Percentiles rank a stretch among this genome's conserved stretches.
Evolutionary conservation across 495 filamentous ascomycete genomes (phyloP).

Genomic region (Penicillium arizonense): DNA sequence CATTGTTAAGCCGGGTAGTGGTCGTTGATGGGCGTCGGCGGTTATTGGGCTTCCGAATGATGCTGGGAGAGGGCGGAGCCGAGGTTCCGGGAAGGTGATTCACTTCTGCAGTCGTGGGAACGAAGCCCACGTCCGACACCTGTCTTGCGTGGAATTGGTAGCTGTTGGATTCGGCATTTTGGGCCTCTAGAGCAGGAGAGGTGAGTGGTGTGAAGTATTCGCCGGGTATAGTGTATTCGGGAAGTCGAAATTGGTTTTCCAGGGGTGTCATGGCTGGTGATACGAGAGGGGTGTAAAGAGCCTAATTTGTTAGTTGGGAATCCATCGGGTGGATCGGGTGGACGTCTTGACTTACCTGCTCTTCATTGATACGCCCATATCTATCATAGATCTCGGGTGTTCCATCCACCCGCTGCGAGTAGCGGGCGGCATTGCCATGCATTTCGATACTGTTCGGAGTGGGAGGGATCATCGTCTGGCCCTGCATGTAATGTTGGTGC

Average conservation of each 20-base stretch:
- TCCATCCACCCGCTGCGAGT: slow-evolving; percentile 60
- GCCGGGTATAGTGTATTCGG: slow-evolving; percentile 79
- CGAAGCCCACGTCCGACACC: slow-evolving; percentile 39
- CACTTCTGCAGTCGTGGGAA: slow-evolving; percentile 48
- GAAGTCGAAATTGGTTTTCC: slow-evolving; percentile 77
- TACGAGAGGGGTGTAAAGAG: slow-evolving; percentile 89
- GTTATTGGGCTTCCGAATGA: slow-evolving; percentile 27
- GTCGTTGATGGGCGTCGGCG: slow-evolving; percentile 40
- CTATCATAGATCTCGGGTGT: slow-evolving; percentile 66
- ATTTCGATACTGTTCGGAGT: slow-evolving; percentile 93
- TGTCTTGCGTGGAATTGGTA: slow-evolving; percentile 36
- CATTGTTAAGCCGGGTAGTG: slow-evolving; percentile 36
- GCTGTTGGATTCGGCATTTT: slow-evolving; percentile 51
- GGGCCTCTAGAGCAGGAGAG: slow-evolving; percentile 85
- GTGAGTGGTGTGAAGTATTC: slow-evolving; percentile 93
- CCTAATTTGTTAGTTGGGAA: slow-evolving; percentile 33
- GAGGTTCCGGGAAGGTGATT: slow-evolving; percentile 40
- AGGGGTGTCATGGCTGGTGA: slow-evolving; percentile 93
- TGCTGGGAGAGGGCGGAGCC: slow-evolving; percentile 27
- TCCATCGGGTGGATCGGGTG: not conserved
- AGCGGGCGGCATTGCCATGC: slow-evolving; percentile 64
- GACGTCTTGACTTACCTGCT: slow-evolving; percentile 57
- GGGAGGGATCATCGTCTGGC: slow-evolving; percentile 72
- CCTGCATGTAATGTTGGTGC: slow-evolving; percentile 51
- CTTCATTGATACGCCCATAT: slow-evolving; percentile 73